Evolutionary conservation across 306 rosid genomes (phyloP), one percentile per base, ranked within the genome.

Genomic region (Sesbania bispinosa): DNA sequence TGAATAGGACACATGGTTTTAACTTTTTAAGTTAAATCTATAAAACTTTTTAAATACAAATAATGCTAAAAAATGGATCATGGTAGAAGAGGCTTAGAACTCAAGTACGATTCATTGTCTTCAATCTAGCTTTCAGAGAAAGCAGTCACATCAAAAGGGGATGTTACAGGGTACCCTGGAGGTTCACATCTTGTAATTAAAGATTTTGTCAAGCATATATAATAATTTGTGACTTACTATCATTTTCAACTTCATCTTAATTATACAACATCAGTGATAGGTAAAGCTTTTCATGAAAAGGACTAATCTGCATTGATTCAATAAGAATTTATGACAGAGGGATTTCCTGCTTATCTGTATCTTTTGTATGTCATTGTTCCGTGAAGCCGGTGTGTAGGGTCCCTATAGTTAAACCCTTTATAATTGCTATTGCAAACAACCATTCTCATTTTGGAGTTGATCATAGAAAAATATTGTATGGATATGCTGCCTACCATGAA

Each of bases 191-290:
- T 50, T 55, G 57, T 33, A 82, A 72, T 81, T 72, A 60, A 65
- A 52, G 35, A 26, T 26, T 14, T 32, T 3, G 71, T 53, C 80
- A 74, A 4, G 14, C 15, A 68, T 41, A 10, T 55, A 24, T 6
- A 81, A 71, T 72, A 42, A 67, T 61, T 64, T 61, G 58, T 2
- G 66, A 77, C 18, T 67, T 54, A 43, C 73, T 13, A 75, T 79
- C 79, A 70, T 66, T 79, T 83, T 83, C 81, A 73, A 51, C 63
- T 41, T 53, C 1, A 24, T 21, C 45, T 74, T 62, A 57, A 46
- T 72, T 27, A 3, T 47, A 70, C 15, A 58, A 64, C 52, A 82
- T 70, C 55, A 57, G 18, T 48, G 71, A 78, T 62, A 67, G 53
- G 54, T 26, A 33, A 33, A 18, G 60, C 53, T 69, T 58, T 74